Base-by-base conservation (phyloP, 2,329 filamentous ascomycete species). In the Penicillium sp. region DNA sequence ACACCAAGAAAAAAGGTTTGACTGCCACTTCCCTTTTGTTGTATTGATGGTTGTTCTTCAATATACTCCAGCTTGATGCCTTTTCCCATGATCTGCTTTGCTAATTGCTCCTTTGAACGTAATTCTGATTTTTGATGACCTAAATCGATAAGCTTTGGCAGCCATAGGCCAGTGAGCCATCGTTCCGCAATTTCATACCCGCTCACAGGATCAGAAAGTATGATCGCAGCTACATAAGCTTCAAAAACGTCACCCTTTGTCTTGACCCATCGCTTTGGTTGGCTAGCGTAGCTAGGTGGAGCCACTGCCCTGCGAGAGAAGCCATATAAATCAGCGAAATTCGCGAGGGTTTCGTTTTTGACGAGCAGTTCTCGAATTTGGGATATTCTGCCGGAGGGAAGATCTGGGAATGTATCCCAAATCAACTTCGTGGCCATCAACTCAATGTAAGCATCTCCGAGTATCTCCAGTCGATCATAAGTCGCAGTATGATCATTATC, bases 201-300 rank as follows among this genome's bases (percentile, higher is more conserved):
- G 40, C 83, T 68, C 3, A 75, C 71, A 0, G 84, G 79, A 61
- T 91, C 83, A 1, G 87, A 85, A 2, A 90, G 75, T 27, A 96
- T 81, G 5, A 92, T 74, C 3, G 88, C 92, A 7, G 89, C 92
- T 13, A 96, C 84, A 62, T 95, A 97, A 0, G 93, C 89, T 69
- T 97, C 93, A 63, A 97, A 95, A 15, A 97, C 81, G 67, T 97
- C 93, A 7, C 87, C 92, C 49, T 89, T 79, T 8, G 91, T 84
- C 70, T 97, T 97, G 12, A 77, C 81, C 53, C 82, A 79, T 80
- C 81, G 67, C 81, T 86, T 66, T 65, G 71, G 49, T 64, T 80
- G 45, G 64, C 72, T 40, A 56, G 64, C 20, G 74, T 74, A 55
- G 56, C 80, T 79, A 10, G 61, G 56, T 1, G 81, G 87, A 2